These are phyloP conservation scores for Nepenthes alata DNA, from an alignment of 179 eudicot genomes.

Conservation along the genomic window DNA sequence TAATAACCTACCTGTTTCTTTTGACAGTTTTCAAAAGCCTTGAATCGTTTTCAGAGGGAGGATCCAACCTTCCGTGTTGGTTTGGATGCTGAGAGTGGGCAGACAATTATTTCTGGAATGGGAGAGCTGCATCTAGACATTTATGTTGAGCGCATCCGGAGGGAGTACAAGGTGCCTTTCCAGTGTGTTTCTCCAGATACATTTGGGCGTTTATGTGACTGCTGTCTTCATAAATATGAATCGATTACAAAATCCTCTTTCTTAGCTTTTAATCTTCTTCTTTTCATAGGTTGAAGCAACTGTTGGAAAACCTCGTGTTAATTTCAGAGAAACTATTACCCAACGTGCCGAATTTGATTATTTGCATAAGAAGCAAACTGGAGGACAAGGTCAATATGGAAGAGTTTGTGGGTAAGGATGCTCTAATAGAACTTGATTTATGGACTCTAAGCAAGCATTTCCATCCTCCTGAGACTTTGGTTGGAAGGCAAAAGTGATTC, in stretches of 20 bases:
- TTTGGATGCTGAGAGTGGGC: conserved; percentile 89
- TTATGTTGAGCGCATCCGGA: conserved; percentile 86
- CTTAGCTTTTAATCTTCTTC: background rate
- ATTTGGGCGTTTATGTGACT: background rate
- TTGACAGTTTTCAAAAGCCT: conserved; percentile 86
- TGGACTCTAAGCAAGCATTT: no score
- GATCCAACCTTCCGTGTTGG: conserved; percentile 98
- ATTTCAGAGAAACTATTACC: conserved; percentile 92
- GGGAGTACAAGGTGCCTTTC: conserved; percentile 72
- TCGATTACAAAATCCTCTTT: background rate
- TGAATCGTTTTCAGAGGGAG: conserved; percentile 94
- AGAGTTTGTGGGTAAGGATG: conserved; percentile 76
- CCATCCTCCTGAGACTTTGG: background rate
- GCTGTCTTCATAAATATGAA: background rate
- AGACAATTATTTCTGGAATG: conserved; percentile 98
- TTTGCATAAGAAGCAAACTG: conserved; percentile 91
- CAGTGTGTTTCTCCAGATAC: no score
- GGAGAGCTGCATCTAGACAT: conserved; percentile 90
- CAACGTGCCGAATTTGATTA: conserved; percentile 91
- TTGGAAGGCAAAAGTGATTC: no score
- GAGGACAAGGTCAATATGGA: conserved; percentile 97
- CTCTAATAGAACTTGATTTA: background rate
- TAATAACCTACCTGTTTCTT: conserved; percentile 6
- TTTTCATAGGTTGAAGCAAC: conserved; percentile 68
- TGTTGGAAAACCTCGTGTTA: conserved; percentile 95